Conservation (phyloP, 116 monocot species). For the Papilionanthe hybrid region DNA sequence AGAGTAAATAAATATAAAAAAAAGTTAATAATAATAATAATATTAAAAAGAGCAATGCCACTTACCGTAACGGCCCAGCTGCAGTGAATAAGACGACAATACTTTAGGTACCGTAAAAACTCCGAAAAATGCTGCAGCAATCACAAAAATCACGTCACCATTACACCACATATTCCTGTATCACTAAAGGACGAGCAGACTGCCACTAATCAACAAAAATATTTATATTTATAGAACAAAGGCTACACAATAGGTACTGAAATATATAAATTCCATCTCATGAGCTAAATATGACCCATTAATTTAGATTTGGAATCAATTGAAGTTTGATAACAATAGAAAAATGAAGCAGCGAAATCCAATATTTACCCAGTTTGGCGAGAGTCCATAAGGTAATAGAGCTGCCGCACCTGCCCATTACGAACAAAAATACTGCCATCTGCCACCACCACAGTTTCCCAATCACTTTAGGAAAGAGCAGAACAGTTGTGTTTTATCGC, state of each 20-base stretch:
- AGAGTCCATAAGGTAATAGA: slow-evolving; percentile 75
- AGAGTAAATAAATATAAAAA: too few species aligned
- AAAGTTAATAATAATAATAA: too few species aligned
- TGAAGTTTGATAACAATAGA: neutral
- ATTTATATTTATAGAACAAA: too few species aligned
- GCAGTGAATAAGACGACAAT: slow-evolving; percentile 59
- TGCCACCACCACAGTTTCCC: slow-evolving; percentile 24
- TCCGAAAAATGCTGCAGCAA: slow-evolving; percentile 80
- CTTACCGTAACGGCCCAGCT: slow-evolving; percentile 67
- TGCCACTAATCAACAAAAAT: too few species aligned
- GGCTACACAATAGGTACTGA: too few species aligned
- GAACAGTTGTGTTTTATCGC: neutral
- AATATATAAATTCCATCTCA: too few species aligned
- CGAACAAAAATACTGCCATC: slow-evolving; percentile 77
- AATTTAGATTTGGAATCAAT: too few species aligned
- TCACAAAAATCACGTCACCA: neutral
- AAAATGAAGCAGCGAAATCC: neutral
- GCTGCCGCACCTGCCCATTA: slow-evolving; percentile 78
- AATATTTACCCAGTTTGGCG: slow-evolving; percentile 66
- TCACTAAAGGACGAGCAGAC: neutral
- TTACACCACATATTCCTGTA: neutral
- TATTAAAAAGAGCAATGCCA: too few species aligned
- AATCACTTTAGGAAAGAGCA: neutral
- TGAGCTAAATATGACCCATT: too few species aligned
- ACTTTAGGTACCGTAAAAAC: slow-evolving; percentile 80